phyloP scores from a whole-genome alignment of 148 eudicot genomes.

The Fagopyrum esculentum region DNA sequence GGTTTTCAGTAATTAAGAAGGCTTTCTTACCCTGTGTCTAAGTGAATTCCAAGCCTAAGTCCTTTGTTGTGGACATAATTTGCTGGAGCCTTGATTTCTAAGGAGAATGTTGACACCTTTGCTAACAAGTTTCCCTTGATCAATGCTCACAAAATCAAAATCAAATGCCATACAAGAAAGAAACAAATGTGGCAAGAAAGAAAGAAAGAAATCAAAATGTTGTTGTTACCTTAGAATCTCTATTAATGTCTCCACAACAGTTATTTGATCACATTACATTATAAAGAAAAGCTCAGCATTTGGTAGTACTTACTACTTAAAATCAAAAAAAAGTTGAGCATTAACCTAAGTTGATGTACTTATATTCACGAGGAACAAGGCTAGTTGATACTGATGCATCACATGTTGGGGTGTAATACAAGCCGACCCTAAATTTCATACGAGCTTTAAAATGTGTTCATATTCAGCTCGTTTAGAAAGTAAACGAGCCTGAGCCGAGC shows the following conservation, averaged over 20 bases:
- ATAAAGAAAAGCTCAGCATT: background rate
- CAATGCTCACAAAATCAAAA: no score
- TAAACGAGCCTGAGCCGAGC: no score
- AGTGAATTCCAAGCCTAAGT: constrained; percentile 35
- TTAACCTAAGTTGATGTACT: constrained; percentile 16
- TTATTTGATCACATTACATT: constrained; percentile 2
- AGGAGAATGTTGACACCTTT: constrained; percentile 27
- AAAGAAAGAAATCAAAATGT: background rate
- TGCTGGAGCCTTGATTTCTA: constrained; percentile 34
- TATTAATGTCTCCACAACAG: constrained; percentile 13
- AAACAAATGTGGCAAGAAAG: background rate
- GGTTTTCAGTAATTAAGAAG: no score
- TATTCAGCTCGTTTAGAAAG: no score
- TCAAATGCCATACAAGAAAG: background rate
- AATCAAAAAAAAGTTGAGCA: no score
- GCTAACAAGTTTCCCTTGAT: constrained; percentile 27
- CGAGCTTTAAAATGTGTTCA: no score
- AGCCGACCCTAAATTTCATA: no score
- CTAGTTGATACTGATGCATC: constrained; percentile 16
- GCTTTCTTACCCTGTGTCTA: constrained; percentile 28
- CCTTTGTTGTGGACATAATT: constrained; percentile 35
- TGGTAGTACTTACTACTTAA: background rate
- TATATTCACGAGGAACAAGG: constrained; percentile 3
- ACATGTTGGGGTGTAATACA: background rate
- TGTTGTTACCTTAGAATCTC: constrained; percentile 11